Base-by-base conservation (phyloP, 306 rosid genomes). In the Quercus suber region DNA sequence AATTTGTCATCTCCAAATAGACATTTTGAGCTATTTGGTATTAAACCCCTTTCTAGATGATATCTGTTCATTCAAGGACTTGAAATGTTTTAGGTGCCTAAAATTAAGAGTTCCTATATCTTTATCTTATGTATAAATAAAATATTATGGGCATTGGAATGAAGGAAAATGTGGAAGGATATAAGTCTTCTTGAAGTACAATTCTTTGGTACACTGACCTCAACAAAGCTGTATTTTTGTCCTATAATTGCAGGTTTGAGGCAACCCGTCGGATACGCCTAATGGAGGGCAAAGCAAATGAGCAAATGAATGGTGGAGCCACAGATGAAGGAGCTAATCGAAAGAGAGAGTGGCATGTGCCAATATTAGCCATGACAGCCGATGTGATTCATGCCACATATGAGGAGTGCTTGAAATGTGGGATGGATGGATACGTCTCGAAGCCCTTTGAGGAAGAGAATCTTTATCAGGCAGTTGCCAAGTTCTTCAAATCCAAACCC, bases 371-470 rank as follows among this genome's bases (percentile, higher is more conserved):
- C 64, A 96, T 96, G 99, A 96, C 99, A 19, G 99, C 99, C 1
- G 99, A 96, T 45, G 98, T 96, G 45, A 93, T 96, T 71, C 99
- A 93, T 35, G 97, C 99, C 6, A 96, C 99, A 12, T 88, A 89
- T 11, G 99, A 96, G 0, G 82, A 91, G 74, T 96, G 99, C 90
- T 75, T 88, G 45, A 85, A 93, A 80, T 88, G 88, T 72, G 99
- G 99, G 18, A 96, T 96, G 99, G 98, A 96, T 23, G 99, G 98
- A 23, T 96, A 93, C 15, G 99, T 96, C 19, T 91, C 99, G 6
- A 96, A 96, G 78, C 99, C 99, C 21, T 96, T 96, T 49, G 97
- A 96, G 88, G 98, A 93, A 86, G 96, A 96, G 83, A 96, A 93
- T 81, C 94, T 96, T 45, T 92, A 96, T 63, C 88, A 96, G 78